Evolutionary conservation across 768 basidiomycete species (phyloP).

Genomic region (Pulveroboletus sp.): DNA sequence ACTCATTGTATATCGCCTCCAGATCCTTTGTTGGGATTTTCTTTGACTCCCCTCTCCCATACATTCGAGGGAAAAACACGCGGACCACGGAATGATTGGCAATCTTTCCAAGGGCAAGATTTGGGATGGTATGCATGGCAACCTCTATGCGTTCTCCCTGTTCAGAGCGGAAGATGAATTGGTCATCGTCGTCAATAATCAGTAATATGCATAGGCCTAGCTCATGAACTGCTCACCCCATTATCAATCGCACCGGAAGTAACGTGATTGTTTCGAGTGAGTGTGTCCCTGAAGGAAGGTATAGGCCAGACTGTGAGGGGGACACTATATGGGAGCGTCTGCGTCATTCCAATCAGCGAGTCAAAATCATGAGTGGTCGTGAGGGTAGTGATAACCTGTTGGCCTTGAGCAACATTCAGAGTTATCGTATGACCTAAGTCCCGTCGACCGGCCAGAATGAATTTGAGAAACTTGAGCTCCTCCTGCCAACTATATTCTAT

Average conservation of each 20-base stretch:
- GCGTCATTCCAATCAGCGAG: slow-evolving; percentile 2
- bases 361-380: neutral
- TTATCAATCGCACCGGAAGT: neutral
- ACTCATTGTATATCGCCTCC: neutral
- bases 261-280: neutral
- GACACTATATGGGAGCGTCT: neutral
- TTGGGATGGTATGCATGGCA: slow-evolving; percentile 1
- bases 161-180: too few species aligned
- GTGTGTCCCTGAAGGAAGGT: neutral
- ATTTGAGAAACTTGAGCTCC: too few species aligned
- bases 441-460: too few species aligned
- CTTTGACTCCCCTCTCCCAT: neutral
- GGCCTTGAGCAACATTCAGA: too few species aligned
- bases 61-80: slow-evolving; percentile 5
- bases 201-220: too few species aligned
- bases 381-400: too few species aligned
- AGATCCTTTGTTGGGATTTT: neutral
- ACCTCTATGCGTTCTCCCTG: too few species aligned
- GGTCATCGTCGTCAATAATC: too few species aligned
- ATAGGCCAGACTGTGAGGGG: neutral
- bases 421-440: too few species aligned
- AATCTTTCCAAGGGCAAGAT: neutral
- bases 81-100: neutral
- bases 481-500: too few species aligned
- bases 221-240: too few species aligned